Percentiles rank a stretch among this genome's conserved stretches.
Evolutionary conservation across 306 rosid species (phyloP).

Genomic region (Dryas drummondii): DNA sequence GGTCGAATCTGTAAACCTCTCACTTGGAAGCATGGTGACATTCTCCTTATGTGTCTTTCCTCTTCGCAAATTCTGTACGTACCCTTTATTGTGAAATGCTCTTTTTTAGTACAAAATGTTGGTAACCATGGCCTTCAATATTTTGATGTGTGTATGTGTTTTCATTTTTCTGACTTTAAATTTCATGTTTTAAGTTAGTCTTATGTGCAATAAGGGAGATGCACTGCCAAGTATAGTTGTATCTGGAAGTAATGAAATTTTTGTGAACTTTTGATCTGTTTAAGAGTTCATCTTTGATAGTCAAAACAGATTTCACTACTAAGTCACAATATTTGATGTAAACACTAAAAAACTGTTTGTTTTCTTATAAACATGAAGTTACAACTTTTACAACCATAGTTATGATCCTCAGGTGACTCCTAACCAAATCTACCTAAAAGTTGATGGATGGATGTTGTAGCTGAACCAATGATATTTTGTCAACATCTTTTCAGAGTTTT

Average conservation of each 20-base stretch:
- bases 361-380: neutral
- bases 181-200: neutral
- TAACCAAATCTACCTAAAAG: neutral
- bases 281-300: neutral
- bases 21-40: constrained; percentile 93
- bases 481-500: neutral
- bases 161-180: neutral
- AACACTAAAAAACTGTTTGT: neutral
- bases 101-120: neutral
- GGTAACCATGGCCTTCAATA: neutral
- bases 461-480: neutral
- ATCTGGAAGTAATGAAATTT: neutral
- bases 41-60: constrained; percentile 94
- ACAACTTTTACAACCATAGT: neutral
- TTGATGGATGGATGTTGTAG: neutral
- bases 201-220: neutral
- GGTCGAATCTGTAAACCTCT: constrained; percentile 89
- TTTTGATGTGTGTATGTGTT: neutral
- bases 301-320: neutral
- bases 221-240: neutral
- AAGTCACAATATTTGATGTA: neutral
- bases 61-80: constrained; percentile 93
- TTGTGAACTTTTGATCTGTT: neutral
- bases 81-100: neutral
- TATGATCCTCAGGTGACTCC: neutral